Base-by-base conservation (phyloP, 1,139 yeast species). In the Candida mesenterica region DNA sequence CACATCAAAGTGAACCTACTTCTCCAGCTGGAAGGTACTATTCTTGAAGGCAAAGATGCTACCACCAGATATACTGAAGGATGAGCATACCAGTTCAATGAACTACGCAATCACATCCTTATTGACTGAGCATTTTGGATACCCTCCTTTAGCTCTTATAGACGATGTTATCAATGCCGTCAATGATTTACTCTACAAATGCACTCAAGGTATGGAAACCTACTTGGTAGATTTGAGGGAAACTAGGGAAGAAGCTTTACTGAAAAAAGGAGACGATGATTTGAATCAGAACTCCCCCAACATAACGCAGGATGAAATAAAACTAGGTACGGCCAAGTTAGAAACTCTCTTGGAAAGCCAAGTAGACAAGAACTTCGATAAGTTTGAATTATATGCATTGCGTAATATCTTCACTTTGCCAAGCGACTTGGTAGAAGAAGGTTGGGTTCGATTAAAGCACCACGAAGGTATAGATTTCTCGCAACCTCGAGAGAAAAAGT, bases 161-260 rank as follows among this genome's bases (percentile, higher is more conserved):
- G 97, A 90, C 53, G 96, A 89, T 52, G 82, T 90, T 14, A 87
- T 90, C 50, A 89, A 89, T 58, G 87, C 90, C 1, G 95, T 87
- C 17, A 89, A 90, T 51, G 89, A 81, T 39, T 77, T 88, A 24
- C 75, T 89, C 76, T 86, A 86, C 61, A 82, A 83, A 49, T 86
- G 96, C 50, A 82, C 92, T 0, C 77, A 75, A 36, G 95, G 89
- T 2, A 73, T 89, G 65, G 95, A 88, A 53, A 71, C 72, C 30
- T 84, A 82, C 47, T 61, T 89, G 18, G 50, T 52, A 31, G 73
- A 68, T 33, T 53, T 65, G 37, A 38, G 42, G 45, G 55, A 40
- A 45, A 39, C 37, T 20, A 45, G 39, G 12, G 47, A 43, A 19
- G 42, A 40, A 10, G 22, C 22, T 19, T n/a, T n/a, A n/a, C n/a